Evolutionary conservation across 163 green algal species (phyloP).

Genomic region (Coccomyxa subellipsoidea): DNA sequence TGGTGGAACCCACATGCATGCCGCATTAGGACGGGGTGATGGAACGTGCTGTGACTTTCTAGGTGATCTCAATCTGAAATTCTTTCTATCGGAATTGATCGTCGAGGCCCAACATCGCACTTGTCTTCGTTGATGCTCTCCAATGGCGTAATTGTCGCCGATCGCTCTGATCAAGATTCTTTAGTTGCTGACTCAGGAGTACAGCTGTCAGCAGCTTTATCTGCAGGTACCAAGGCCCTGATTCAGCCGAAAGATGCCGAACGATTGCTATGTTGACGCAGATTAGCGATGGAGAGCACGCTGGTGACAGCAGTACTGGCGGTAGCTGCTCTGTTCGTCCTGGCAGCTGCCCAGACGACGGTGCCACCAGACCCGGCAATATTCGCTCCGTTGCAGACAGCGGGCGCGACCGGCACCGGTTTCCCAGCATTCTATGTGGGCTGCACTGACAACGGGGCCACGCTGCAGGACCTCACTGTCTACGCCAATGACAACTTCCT

Average conservation of each 20-base stretch:
- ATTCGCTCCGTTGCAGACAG: neutral
- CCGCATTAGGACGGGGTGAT: neutral
- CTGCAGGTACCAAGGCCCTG: neutral
- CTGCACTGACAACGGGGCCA: conserved; percentile 7
- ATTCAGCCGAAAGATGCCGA: neutral
- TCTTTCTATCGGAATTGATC: too few species aligned
- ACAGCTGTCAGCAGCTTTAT: neutral
- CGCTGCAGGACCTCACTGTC: conserved; percentile 7
- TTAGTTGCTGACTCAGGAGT: neutral
- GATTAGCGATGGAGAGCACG: neutral
- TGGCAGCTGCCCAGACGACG: neutral
- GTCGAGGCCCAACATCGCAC: too few species aligned
- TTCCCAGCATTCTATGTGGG: conserved; percentile 1
- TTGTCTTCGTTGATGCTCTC: too few species aligned
- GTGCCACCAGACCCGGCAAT: neutral
- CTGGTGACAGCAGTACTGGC: neutral
- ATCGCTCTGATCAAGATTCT: neutral
- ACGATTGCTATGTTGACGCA: neutral
- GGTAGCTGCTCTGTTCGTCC: neutral
- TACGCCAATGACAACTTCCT: conserved; percentile 11
- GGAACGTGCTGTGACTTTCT: neutral
- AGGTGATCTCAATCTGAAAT: too few species aligned
- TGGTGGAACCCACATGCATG: neutral
- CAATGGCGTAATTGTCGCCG: neutral
- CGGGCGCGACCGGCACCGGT: neutral